Percentiles rank a stretch among this genome's conserved stretches.
These are phyloP conservation scores for Scheffersomyces lignosus DNA, from an alignment of 805 yeast species.

Conservation along the genomic window DNA sequence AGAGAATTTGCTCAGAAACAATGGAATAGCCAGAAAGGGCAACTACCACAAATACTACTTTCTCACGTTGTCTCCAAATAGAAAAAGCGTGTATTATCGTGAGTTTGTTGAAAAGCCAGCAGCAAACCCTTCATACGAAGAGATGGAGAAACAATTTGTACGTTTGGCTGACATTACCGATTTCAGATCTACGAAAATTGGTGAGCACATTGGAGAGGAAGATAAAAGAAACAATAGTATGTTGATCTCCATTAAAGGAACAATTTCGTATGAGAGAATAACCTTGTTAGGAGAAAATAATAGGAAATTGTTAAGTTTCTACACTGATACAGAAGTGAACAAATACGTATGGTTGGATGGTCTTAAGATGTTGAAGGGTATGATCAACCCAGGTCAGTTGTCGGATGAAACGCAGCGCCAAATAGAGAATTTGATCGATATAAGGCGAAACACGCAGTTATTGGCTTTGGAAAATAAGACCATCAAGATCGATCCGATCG, in stretches of 20 bases:
- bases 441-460: slow-evolving; percentile 42
- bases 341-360: slow-evolving; percentile 82
- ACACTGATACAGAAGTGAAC: slow-evolving; percentile 66
- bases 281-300: slow-evolving; percentile 45
- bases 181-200: slow-evolving; percentile 52
- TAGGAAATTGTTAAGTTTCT: slow-evolving; percentile 54
- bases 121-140: slow-evolving; percentile 56
- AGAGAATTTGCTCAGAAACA: slow-evolving; percentile 26
- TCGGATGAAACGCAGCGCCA: slow-evolving; percentile 40
- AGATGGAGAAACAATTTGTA: slow-evolving; percentile 52
- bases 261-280: slow-evolving; percentile 58
- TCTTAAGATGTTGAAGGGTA: slow-evolving; percentile 48
- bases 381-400: slow-evolving; percentile 29
- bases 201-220: slow-evolving; percentile 40
- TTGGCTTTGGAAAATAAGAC: slow-evolving; percentile 31
- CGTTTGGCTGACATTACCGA: slow-evolving; percentile 51
- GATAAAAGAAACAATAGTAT: slow-evolving; percentile 43
- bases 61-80: slow-evolving; percentile 65
- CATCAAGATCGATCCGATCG: slow-evolving; percentile 12
- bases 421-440: slow-evolving; percentile 31
- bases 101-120: slow-evolving; percentile 51
- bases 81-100: slow-evolving; percentile 59
- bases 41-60: slow-evolving; percentile 46
- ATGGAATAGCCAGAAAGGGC: slow-evolving; percentile 14
- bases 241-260: slow-evolving; percentile 56